These are phyloP conservation scores for Canna indica DNA, from an alignment of 176 grass and related monocot genomes.

Conservation along the genomic window DNA sequence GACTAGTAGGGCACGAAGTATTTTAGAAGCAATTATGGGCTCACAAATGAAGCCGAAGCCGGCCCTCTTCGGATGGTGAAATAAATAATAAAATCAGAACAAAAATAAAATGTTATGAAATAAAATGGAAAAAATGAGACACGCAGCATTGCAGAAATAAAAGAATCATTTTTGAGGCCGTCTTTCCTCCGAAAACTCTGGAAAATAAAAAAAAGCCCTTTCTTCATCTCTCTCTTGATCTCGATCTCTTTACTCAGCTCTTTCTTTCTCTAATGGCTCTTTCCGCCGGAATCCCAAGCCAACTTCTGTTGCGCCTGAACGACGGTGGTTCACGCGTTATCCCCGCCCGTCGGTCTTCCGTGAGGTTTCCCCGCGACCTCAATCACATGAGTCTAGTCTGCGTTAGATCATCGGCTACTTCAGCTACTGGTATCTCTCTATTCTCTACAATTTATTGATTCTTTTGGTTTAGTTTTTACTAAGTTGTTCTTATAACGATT, in stretches of 20 bases:
- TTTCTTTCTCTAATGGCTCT: slow-evolving; percentile 6
- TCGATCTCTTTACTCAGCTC: background rate
- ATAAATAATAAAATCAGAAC: too few species aligned
- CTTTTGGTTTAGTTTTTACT: background rate
- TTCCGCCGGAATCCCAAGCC: slow-evolving; percentile 5
- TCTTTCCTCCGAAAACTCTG: background rate
- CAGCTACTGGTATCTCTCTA: background rate
- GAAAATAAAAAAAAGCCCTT: background rate
- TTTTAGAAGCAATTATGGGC: too few species aligned
- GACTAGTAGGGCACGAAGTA: too few species aligned
- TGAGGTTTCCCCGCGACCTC: slow-evolving; percentile 1
- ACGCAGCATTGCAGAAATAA: too few species aligned
- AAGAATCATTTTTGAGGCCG: background rate
- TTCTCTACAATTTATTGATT: background rate
- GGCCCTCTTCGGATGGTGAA: background rate
- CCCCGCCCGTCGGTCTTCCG: background rate
- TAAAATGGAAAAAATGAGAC: too few species aligned
- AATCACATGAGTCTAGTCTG: background rate
- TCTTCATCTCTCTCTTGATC: background rate
- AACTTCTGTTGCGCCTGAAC: background rate
- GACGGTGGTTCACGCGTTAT: too few species aligned
- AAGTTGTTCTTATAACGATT: too few species aligned
- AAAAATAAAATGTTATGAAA: too few species aligned
- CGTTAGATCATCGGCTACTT: background rate
- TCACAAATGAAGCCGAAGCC: too few species aligned